Base-by-base conservation (phyloP, 805 yeast genomes). In the Zygotorulaspora chibaensis region DNA sequence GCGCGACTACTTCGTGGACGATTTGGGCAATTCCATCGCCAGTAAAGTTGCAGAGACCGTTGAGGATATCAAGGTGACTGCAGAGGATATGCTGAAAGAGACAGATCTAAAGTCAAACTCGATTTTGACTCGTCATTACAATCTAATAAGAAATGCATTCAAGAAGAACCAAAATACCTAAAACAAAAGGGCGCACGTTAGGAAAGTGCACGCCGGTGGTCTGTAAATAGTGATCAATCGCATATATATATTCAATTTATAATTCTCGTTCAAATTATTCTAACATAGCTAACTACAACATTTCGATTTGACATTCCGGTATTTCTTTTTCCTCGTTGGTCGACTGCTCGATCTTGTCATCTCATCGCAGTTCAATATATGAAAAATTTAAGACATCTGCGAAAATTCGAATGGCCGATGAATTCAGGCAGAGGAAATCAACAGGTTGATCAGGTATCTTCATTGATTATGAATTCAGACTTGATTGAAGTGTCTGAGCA, bases 11-110 rank as follows among this genome's bases (percentile, higher is more conserved):
- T 42, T 56, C n/a, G 68, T 65, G 10, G 65, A 62, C 42, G 59
- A 55, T 20, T 43, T 61, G n/a, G 50, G 58, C 16, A 47, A 56
- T 55, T 30, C 53, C 44, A 16, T 56, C 36, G 49, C 61, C 2
- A 55, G 48, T 25, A 62, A 61, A 42, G 64, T 65, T 16, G 58
- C 61, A 12, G 66, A 58, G 25, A 58, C 65, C 3, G 64, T 66
- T 9, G 68, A 61, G 35, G 65, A 61, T 28, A 40, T 61, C 13
- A 51, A 53, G 25, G 40, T 35, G 3, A 53, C 55, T 28, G 59
- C 62, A 3, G 62, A 55, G 20, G 49, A 41, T n/a, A 45, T 58
- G 49, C 41, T 61, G 13, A 58, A 57, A 35, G 64, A 54, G 23
- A 58, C 62, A 35, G 61, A 55, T 25, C 51, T 54, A 31, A 56